Evolutionary conservation across 805 yeast species (phyloP).

Genomic region (Candida schatavii): DNA sequence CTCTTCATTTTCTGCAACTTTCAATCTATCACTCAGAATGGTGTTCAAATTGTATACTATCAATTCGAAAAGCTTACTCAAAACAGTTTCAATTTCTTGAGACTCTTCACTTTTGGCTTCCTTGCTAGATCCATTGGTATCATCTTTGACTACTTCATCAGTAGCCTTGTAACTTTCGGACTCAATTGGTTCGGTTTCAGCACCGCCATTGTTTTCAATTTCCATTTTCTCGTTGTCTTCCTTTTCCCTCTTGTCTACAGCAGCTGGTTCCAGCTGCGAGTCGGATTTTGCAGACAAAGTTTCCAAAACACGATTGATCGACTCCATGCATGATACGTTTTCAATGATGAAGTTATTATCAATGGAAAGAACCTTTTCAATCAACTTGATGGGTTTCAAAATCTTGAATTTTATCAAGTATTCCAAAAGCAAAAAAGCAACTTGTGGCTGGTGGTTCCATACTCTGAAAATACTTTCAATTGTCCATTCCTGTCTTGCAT

Average conservation of each 20-base stretch:
- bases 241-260: background rate
- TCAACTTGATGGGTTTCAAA: conserved; percentile 26
- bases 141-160: background rate
- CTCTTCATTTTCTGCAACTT: conserved; percentile 14
- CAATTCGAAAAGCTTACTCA: conserved; percentile 15
- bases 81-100: background rate
- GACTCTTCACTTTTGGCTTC: background rate
- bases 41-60: conserved; percentile 31
- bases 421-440: conserved; percentile 40
- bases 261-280: background rate
- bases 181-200: background rate
- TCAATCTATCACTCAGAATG: conserved; percentile 14
- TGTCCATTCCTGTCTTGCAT: conserved; percentile 32
- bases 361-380: conserved; percentile 24
- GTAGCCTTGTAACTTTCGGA: background rate
- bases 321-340: conserved; percentile 44
- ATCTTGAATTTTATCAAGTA: conserved; percentile 39
- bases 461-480: conserved; percentile 39
- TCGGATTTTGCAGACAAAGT: conserved; percentile 15
- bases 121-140: background rate
- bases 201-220: background rate
- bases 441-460: conserved; percentile 47
- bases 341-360: conserved; percentile 33
- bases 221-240: conserved; percentile 5
- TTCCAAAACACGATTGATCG: conserved; percentile 33